Evolutionary conservation across 73 alveolate species (phyloP).

Genomic region (Symbiodinium pilosum): DNA sequence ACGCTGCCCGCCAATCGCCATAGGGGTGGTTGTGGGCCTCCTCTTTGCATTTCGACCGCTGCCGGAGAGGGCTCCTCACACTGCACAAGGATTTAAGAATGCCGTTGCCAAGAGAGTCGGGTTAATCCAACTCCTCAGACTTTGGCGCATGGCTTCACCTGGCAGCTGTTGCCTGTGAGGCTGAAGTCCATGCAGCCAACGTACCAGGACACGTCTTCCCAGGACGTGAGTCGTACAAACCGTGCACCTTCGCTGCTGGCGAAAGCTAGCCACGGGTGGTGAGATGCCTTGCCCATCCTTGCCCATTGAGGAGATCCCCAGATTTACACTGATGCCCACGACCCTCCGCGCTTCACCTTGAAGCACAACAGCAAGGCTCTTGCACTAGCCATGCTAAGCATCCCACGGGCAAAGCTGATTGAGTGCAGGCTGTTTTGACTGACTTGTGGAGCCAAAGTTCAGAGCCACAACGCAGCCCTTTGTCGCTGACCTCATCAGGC

Average conservation of each 20-base stretch:
- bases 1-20: not conserved
- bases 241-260: too few relatives aligned
- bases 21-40: not conserved
- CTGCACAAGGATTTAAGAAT: too few relatives aligned
- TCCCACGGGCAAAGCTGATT: not conserved
- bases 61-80: not conserved
- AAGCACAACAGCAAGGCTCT: conserved; percentile 10
- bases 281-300: too few relatives aligned
- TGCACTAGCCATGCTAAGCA: too few relatives aligned
- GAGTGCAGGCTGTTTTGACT: too few relatives aligned
- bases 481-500: conserved; percentile 1
- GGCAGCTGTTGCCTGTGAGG: too few relatives aligned
- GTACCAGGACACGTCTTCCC: not conserved
- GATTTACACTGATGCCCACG: not conserved
- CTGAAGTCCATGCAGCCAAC: not conserved
- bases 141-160: too few relatives aligned
- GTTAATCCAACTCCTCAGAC: too few relatives aligned
- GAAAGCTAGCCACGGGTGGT: too few relatives aligned
- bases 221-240: not conserved
- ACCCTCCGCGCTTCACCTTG: not conserved
- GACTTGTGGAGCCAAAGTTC: too few relatives aligned
- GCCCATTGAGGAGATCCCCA: not conserved
- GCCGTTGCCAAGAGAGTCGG: too few relatives aligned
- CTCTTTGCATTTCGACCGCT: not conserved
- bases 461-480: too few relatives aligned